Conservation (phyloP, 1,284 basidiomycete genomes). For the Puccinia coronata region DNA sequence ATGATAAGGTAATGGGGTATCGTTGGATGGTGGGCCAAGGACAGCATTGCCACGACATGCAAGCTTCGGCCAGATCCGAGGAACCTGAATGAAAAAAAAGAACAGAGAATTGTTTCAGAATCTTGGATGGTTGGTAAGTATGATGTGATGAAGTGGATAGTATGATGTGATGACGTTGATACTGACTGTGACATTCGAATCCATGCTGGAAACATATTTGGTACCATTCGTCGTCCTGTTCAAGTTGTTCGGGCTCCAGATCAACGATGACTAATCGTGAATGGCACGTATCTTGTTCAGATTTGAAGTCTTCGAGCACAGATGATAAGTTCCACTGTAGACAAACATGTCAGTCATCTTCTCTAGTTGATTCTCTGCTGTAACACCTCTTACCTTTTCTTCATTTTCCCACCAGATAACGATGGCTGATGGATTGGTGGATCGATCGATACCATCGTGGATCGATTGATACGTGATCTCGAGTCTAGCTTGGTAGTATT, state of each 20-base stretch:
- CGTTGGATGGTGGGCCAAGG: constrained; percentile 5
- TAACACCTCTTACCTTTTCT: not conserved
- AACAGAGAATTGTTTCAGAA: not conserved
- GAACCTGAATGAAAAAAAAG: not conserved
- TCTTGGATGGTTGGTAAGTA: not conserved
- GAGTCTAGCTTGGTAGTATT: constrained; percentile 12
- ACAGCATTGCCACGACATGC: constrained; percentile 22
- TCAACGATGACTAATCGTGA: constrained; percentile 4
- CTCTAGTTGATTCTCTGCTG: too few relatives aligned
- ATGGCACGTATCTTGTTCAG: not conserved
- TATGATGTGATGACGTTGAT: too few relatives aligned
- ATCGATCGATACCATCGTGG: not conserved
- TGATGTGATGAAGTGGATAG: too few relatives aligned
- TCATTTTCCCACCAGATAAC: not conserved
- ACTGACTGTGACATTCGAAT: constrained; percentile 31
- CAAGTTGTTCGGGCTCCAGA: not conserved
- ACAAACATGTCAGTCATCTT: not conserved
- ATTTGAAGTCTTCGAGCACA: not conserved
- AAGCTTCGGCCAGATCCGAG: constrained; percentile 13
- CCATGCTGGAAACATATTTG: constrained; percentile 14
- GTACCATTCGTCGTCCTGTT: constrained; percentile 1
- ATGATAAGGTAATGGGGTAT: not conserved
- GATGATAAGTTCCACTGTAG: not conserved
- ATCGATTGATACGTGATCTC: not conserved
- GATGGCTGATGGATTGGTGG: not conserved